These are phyloP conservation scores for Monosporascus sp. DNA, from an alignment of 2,329 filamentous ascomycete genomes.

Conservation along the genomic window DNA sequence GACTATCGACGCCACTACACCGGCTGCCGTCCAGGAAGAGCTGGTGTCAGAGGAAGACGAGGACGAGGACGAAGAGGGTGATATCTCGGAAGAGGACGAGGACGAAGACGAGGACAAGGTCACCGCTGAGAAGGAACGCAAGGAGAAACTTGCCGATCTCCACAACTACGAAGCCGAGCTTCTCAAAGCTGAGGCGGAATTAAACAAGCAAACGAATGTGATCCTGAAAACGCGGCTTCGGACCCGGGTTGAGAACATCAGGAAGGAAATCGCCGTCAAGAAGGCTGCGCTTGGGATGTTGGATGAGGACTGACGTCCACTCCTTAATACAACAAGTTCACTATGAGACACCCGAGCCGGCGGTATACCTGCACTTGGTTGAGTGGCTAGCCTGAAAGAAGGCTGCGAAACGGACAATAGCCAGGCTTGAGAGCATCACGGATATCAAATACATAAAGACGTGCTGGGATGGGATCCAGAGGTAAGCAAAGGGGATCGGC, in stretches of 20 bases:
- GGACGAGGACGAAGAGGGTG: conserved; percentile 38
- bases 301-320: conserved; percentile 23
- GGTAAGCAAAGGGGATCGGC: too few species aligned
- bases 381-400: too few species aligned
- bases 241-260: conserved; percentile 40
- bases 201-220: conserved; percentile 38
- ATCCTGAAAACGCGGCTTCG: conserved; percentile 48
- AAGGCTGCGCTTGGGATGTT: conserved; percentile 26
- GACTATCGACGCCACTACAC: conserved; percentile 38
- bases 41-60: conserved; percentile 41
- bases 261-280: conserved; percentile 34
- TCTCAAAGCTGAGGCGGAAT: conserved; percentile 37
- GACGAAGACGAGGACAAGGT: conserved; percentile 49
- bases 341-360: too few species aligned
- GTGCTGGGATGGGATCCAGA: too few species aligned
- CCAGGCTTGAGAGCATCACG: too few species aligned
- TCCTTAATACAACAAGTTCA: not conserved
- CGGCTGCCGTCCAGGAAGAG: conserved; percentile 37
- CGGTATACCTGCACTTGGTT: too few species aligned
- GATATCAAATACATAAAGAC: too few species aligned
- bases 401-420: too few species aligned
- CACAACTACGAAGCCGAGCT: conserved; percentile 40
- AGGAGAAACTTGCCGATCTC: conserved; percentile 49
- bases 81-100: conserved; percentile 45
- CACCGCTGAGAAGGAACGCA: conserved; percentile 48